Percentiles rank a stretch among this genome's conserved stretches.
phyloP scores from a whole-genome alignment of 2,329 filamentous ascomycete genomes.

The Tolypocladium tundrense region DNA sequence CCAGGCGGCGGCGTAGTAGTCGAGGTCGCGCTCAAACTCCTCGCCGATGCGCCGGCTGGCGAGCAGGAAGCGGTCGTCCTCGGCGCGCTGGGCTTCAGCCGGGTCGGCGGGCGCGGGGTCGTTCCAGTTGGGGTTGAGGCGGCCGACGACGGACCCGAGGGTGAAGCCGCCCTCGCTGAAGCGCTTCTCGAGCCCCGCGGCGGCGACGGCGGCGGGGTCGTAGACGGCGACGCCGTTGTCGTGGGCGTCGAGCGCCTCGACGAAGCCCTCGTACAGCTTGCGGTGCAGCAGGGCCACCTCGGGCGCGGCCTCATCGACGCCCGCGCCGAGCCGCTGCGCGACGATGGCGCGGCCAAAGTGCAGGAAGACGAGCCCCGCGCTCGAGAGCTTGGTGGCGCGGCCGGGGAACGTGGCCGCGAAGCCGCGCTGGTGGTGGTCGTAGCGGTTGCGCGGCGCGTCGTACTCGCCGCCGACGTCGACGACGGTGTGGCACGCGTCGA shows the following conservation, averaged over 20 bases:
- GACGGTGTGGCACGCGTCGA: constrained; percentile 82
- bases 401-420: constrained; percentile 80
- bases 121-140: constrained; percentile 75
- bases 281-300: constrained; percentile 69
- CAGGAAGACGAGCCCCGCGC: constrained; percentile 88
- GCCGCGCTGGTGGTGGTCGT: constrained; percentile 94
- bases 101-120: constrained; percentile 45
- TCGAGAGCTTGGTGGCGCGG: constrained; percentile 80
- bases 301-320: constrained; percentile 44
- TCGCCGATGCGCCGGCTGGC: constrained; percentile 81
- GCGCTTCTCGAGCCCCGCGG: constrained; percentile 67
- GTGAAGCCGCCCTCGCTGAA: constrained; percentile 78
- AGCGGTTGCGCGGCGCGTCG: constrained; percentile 64
- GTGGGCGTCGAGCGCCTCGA: constrained; percentile 94
- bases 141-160: constrained; percentile 72
- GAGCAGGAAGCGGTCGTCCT: constrained; percentile 68
- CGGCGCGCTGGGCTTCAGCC: constrained; percentile 52
- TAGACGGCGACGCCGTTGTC: constrained; percentile 89
- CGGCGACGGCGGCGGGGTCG: constrained; percentile 57
- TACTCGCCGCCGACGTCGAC: constrained; percentile 98
- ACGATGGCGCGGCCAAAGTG: constrained; percentile 88
- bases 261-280: constrained; percentile 86
- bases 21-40: constrained; percentile 73
- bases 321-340: constrained; percentile 38
- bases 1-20: constrained; percentile 69